Evolutionary conservation across 805 yeast genomes (phyloP).

Genomic region (Ogataea siamensis): DNA sequence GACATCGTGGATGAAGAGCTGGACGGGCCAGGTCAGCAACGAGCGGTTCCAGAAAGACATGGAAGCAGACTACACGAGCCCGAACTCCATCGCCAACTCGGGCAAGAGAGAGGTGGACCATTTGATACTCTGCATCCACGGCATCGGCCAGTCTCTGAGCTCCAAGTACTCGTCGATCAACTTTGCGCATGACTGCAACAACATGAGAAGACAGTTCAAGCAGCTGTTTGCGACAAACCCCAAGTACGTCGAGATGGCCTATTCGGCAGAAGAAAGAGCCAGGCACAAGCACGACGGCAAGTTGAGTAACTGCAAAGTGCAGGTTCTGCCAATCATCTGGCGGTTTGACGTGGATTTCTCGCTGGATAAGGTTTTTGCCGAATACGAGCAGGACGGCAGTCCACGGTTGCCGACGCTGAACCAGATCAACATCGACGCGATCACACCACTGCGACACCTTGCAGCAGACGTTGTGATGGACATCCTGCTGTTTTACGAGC

Average conservation of each 20-base stretch:
- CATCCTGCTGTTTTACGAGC: constrained; percentile 75
- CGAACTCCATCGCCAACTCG: constrained; percentile 38
- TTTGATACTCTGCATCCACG: constrained; percentile 86
- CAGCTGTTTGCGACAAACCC: constrained; percentile 43
- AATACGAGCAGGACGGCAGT: constrained; percentile 38
- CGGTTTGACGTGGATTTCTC: constrained; percentile 70
- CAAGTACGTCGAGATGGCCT: constrained; percentile 38
- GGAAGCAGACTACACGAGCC: constrained; percentile 50
- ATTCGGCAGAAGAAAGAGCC: constrained; percentile 30
- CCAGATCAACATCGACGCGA: constrained; percentile 75
- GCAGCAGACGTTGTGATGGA: constrained; percentile 88
- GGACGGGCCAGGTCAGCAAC: constrained; percentile 21
- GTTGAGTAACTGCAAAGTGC: constrained; percentile 56
- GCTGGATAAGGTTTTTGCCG: constrained; percentile 41
- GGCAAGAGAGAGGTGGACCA: constrained; percentile 45
- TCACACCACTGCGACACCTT: constrained; percentile 70
- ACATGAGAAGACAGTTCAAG: constrained; percentile 58
- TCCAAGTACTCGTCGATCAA: constrained; percentile 74
- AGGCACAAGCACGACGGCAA: constrained; percentile 18
- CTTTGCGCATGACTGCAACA: constrained; percentile 80
- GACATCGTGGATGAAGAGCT: constrained; percentile 12
- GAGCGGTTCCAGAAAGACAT: constrained; percentile 43
- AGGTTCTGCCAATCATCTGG: constrained; percentile 91
- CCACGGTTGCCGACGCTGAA: constrained; percentile 57
- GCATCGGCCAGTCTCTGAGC: constrained; percentile 89